A percentile compares a stretch with the other conserved stretches of the same genome.
phyloP scores from a whole-genome alignment of 805 yeast species.

The Kuraishia hungarica region DNA sequence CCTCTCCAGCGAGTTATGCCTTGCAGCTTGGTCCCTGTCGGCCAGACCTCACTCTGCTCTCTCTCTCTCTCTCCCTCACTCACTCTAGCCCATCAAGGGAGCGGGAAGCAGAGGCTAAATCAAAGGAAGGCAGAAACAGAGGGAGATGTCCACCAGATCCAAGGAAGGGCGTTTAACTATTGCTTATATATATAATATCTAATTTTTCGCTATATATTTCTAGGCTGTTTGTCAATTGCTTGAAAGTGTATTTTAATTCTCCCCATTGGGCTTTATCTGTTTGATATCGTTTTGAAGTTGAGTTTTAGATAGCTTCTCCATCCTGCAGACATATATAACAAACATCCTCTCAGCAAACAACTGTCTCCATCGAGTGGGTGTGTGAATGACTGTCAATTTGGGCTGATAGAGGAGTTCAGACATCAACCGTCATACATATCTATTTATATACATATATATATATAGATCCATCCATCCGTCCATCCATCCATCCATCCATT shows the following conservation, averaged over 20 bases:
- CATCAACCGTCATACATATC: not conserved
- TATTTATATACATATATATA: too few species aligned
- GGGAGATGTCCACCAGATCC: not conserved
- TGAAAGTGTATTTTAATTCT: not conserved
- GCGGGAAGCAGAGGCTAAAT: not conserved
- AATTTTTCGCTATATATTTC: not conserved
- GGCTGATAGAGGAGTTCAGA: not conserved
- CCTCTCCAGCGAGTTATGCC: not conserved
- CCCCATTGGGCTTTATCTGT: not conserved
- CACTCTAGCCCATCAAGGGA: not conserved
- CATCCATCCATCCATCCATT: too few species aligned
- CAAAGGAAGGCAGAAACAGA: not conserved
- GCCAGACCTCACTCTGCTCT: too few species aligned
- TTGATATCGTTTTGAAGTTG: not conserved
- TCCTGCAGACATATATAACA: not conserved
- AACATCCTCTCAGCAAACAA: not conserved
- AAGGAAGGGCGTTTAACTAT: not conserved
- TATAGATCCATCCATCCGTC: not conserved
- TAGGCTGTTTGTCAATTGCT: not conserved
- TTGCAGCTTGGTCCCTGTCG: not conserved
- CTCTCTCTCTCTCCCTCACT: too few species aligned
- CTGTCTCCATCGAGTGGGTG: not conserved
- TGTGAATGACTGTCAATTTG: too few species aligned
- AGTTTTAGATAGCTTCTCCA: not conserved
- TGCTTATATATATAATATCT: too few species aligned